A percentile compares a stretch with the other conserved stretches of the same genome.
These are phyloP conservation scores for Meyerozyma carpophila DNA, from an alignment of 1,139 yeast genomes.

Conservation along the genomic window DNA sequence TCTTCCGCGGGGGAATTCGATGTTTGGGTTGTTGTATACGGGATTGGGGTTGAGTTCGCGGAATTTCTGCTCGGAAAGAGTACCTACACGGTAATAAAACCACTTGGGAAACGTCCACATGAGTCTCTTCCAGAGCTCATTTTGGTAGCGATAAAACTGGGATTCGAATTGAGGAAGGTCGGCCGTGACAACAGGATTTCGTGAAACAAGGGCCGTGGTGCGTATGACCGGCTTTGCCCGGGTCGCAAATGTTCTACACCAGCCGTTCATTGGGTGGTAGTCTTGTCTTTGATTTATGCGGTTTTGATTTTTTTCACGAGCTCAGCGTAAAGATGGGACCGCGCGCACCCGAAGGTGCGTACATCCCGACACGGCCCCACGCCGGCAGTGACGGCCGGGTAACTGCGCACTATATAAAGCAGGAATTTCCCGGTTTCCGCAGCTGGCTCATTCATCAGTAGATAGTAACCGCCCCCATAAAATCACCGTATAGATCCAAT, in stretches of 20 bases:
- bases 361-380: background rate
- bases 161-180: constrained; percentile 69
- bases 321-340: background rate
- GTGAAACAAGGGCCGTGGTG: constrained; percentile 61
- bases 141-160: constrained; percentile 77
- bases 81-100: constrained; percentile 87
- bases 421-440: background rate
- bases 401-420: background rate
- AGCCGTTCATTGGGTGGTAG: background rate
- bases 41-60: constrained; percentile 74
- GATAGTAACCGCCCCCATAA: background rate
- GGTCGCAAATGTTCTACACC: background rate
- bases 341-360: background rate
- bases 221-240: background rate
- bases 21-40: constrained; percentile 63
- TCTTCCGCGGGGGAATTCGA: constrained; percentile 73
- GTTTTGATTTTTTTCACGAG: background rate
- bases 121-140: constrained; percentile 78
- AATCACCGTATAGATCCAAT: background rate
- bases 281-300: background rate
- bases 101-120: constrained; percentile 98
- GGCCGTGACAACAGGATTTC: constrained; percentile 81
- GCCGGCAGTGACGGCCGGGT: background rate
- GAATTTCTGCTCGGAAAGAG: constrained; percentile 81
- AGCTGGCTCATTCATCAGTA: background rate